These are phyloP conservation scores for Tetrapisispora arboricola DNA, from an alignment of 805 yeast species.

Conservation along the genomic window DNA sequence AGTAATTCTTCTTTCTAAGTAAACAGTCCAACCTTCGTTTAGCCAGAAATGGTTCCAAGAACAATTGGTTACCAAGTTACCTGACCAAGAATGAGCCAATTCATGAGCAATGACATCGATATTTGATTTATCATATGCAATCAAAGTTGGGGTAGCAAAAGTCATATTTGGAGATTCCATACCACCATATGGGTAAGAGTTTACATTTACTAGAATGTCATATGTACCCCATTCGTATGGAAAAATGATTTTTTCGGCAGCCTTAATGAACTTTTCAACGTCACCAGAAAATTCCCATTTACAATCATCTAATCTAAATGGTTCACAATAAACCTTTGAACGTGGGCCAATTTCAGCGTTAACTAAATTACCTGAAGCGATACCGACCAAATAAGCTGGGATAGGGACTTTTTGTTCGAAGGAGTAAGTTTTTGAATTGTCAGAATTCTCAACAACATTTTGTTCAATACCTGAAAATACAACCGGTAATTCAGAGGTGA, in stretches of 20 bases:
- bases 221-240: constrained; percentile 79
- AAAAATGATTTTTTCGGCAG: constrained; percentile 64
- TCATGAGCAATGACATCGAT: constrained; percentile 91
- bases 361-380: constrained; percentile 73
- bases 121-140: constrained; percentile 75
- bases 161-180: constrained; percentile 93
- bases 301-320: constrained; percentile 53
- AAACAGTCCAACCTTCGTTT: constrained; percentile 95
- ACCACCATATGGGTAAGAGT: constrained; percentile 79
- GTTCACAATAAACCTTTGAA: constrained; percentile 74
- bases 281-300: constrained; percentile 74
- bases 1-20: constrained; percentile 72
- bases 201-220: constrained; percentile 71
- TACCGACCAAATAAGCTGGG: constrained; percentile 73
- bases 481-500: constrained; percentile 56
- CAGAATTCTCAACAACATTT: constrained; percentile 6
- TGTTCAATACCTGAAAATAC: constrained; percentile 58
- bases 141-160: constrained; percentile 80
- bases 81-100: constrained; percentile 87
- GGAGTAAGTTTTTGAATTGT: constrained; percentile 28
- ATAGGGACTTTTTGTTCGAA: constrained; percentile 74
- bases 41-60: constrained; percentile 94
- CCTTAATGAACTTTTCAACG: constrained; percentile 65
- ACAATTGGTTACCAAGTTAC: constrained; percentile 80
- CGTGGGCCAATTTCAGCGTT: constrained; percentile 73